Evolutionary conservation across 768 basidiomycete species (phyloP), one percentile per base, ranked within the genome.

Genomic region (Amanita fuliginea): DNA sequence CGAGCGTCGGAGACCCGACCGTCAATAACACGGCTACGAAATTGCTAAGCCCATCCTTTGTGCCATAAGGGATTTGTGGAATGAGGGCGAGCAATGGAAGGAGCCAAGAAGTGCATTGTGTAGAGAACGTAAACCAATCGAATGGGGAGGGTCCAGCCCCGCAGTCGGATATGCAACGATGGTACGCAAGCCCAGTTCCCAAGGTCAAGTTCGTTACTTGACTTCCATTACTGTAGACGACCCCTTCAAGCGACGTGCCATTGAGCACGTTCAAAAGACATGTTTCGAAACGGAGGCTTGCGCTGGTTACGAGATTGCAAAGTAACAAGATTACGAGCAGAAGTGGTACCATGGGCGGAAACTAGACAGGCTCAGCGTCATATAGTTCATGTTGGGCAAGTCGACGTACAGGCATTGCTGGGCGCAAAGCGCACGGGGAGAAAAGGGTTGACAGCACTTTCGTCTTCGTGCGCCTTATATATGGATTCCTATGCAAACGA

Each of bases 1-100:
- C 30, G 3, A 30, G 30, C 1, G 30, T 30, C 30, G 30, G 30
- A 30, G 30, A 30, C 11, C 30, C 30, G 30, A 30, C 30, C 10
- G 30, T 30, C 30, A 30, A 59, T 6, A 76, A 11, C 14, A 67
- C 65, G 6, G 71, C 67, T 53, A 65, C 60, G 34, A 75, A 56
- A 46, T 75, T 72, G n/a, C 72, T 70, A 13, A 63, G 53, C 21
- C 57, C 65, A 44, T 65, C 64, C 9, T 53, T 60, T 30, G 67
- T 63, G 7, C 73, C 73, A 18, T 73, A 76, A 0, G 74, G 75
- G n/a, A 67, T 30, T 30, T 30, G 30, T 30, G 30, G 30, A 30
- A 30, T 30, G 3, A 30, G 30, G 30, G 30, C 30, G 3, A 30
- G 30, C 30, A 30, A 30, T 30, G 30, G 30, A 30, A 30, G 30